Evolutionary conservation across 2,329 filamentous ascomycete genomes (phyloP), one percentile per base, ranked within the genome.

Genomic region (Aspergillus viridinutans): DNA sequence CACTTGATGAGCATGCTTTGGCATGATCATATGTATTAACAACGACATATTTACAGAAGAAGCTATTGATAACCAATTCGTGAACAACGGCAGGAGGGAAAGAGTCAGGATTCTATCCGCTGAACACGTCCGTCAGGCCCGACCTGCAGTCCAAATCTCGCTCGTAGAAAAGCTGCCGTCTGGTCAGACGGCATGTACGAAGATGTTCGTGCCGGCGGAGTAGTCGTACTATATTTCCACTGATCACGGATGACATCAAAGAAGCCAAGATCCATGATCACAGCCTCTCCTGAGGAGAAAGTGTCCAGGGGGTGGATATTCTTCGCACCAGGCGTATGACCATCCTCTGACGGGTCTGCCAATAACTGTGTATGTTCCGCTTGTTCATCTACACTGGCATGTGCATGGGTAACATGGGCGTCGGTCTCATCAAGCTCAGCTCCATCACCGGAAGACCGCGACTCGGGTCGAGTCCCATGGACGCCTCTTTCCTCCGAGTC

Each of bases 401-500:
- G 17, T 29, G 53, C 14, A 48, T 38, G 35, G n/a, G 61, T 49
- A 25, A 63, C 57, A 32, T 69, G 50, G 52, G 70, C 32, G 58
- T 67, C 63, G 52, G 74, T 45, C 55, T 69, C 64, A 49, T 77
- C 73, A 59, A 74, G 65, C 58, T 79, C 75, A 43, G 74, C 70
- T 50, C 75, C 75, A 10, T 74, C 64, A 32, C 49, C 20, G 75
- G 64, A 1, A 82, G 69, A 3, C 82, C 82, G 35, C 29, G 40
- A 50, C 47, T 51, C 21, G 3, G 12, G 38, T 26, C 69, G 78
- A 56, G 65, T 67, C 54, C 77, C 76, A 20, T 78, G 64, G 3
- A 84, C 68, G 1, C 84, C 84, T 29, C 82, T 77, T 68, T 87
- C 85, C 71, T 87, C 85, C 5, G 80, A 74, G 61, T 87, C 84